A percentile compares a stretch with the other conserved stretches of the same genome.
Conservation (phyloP, 352 stramenopile species). For the Globisporangium viniferum region DNA sequence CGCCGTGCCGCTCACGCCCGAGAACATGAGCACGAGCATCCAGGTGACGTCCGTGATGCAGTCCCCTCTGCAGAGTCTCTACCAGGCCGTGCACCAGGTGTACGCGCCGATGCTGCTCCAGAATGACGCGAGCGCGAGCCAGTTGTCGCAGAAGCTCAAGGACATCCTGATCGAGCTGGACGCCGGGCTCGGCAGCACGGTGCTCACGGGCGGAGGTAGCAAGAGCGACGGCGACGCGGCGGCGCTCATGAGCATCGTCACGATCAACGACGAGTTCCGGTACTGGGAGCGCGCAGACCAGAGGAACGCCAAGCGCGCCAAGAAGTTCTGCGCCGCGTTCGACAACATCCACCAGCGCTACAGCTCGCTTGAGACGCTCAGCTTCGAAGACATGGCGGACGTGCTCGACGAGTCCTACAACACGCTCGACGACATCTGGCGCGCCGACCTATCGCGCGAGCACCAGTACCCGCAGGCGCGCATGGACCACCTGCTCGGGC, state of each 20-base stretch:
- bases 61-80: conserved; percentile 75
- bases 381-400: conserved; percentile 78
- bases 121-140: conserved; percentile 36
- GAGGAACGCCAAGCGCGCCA: conserved; percentile 54
- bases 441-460: conserved; percentile 53
- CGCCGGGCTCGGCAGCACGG: conserved; percentile 39
- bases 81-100: conserved; percentile 77
- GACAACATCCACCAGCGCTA: conserved; percentile 85
- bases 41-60: conserved; percentile 67
- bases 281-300: conserved; percentile 79
- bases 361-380: conserved; percentile 51
- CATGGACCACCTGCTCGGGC: conserved; percentile 87
- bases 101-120: conserved; percentile 75
- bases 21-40: conserved; percentile 73
- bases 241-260: conserved; percentile 75
- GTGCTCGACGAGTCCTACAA: conserved; percentile 85
- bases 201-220: conserved; percentile 22
- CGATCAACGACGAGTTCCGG: conserved; percentile 81
- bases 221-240: conserved; percentile 27
- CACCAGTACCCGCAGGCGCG: conserved; percentile 79
- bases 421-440: conserved; percentile 89
- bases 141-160: conserved; percentile 78
- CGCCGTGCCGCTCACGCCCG: conserved; percentile 41
- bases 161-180: conserved; percentile 79
- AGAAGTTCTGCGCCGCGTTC: conserved; percentile 77